These are phyloP conservation scores for Podaxis carcinomalis DNA, from an alignment of 768 basidiomycete genomes.

Conservation along the genomic window DNA sequence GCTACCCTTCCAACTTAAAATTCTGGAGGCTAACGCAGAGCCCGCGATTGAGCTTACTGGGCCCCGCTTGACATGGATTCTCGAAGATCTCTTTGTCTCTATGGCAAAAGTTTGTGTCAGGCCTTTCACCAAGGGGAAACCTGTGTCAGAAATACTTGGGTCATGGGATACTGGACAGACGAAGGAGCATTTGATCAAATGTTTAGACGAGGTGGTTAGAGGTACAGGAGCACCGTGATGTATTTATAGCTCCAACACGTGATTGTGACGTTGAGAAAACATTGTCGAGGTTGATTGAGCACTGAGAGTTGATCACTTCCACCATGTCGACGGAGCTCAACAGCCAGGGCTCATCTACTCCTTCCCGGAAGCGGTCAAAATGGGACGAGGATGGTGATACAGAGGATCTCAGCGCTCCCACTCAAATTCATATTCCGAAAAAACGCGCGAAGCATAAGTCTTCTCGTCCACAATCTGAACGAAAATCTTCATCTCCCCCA, in stretches of 20 bases:
- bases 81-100: conserved; percentile 74
- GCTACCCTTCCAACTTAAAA: conserved; percentile 51
- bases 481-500: conserved; percentile 17
- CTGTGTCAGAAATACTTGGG: conserved; percentile 6
- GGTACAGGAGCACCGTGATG: conserved; percentile 17
- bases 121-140: conserved; percentile 49
- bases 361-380: conserved; percentile 72
- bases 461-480: conserved; percentile 16
- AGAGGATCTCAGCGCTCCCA: conserved; percentile 20
- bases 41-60: conserved; percentile 96
- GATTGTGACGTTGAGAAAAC: not conserved
- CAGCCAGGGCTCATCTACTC: conserved; percentile 42
- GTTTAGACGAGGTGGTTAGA: conserved; percentile 53
- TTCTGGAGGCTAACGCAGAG: conserved; percentile 92
- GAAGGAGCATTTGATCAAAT: conserved; percentile 56
- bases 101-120: conserved; percentile 65
- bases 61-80: conserved; percentile 70
- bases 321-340: conserved; percentile 22
- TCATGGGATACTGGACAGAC: conserved; percentile 51
- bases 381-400: conserved; percentile 56
- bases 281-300: not conserved
- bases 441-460: conserved; percentile 48
- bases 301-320: not conserved
- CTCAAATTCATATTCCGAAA: conserved; percentile 42
- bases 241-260: not conserved